Evolutionary conservation across 1,284 basidiomycete genomes (phyloP), one percentile per base, ranked within the genome.

Genomic region (Inonotus obliquus): DNA sequence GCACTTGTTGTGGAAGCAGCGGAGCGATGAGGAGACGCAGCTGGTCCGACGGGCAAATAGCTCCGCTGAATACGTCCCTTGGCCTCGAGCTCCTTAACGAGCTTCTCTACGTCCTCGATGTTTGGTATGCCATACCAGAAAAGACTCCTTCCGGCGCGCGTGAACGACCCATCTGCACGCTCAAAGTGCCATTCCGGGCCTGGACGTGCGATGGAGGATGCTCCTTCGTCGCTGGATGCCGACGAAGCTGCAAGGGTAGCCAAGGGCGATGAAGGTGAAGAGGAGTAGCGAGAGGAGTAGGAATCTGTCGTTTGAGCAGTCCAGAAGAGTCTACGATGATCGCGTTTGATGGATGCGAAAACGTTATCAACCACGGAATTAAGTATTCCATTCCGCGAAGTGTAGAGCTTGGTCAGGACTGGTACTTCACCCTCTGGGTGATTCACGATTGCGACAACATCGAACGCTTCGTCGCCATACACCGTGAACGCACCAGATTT

Each of bases 41-140:
- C 82, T 39, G 92, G 94, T 38, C 92, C 93, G 58, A 99, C 91
- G 54, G 96, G 96, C 52, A 98, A 82, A 77, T 89, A 98, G 27
- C 91, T 82, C 64, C 94, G 80, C 69, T 91, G 91, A 68, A 98
- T 92, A 59, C 97, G 81, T 48, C 88, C 90, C 67, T 87, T 92
- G 66, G 83, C 79, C 75, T 98, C 96, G 67, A 98, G 93, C 27
- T 80, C 83, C 72, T 85, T 86, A 66, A 97, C 87, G 64, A 88
- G 84, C 68, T 78, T 83, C 80, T 99, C 95, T 41, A 99, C 94
- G 75, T 98, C 96, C 63, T 84, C 83, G 39, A 98, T 88, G 69
- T 97, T 94, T 68, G 91, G 88, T 47, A 98, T 83, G 59, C 96
- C 96, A 73, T 97, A 98, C 94, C 96, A 99, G 84, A 98, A 99